These are phyloP conservation scores for Phanerochaete carnosa DNA, from an alignment of 768 basidiomycete genomes.

Conservation along the genomic window DNA sequence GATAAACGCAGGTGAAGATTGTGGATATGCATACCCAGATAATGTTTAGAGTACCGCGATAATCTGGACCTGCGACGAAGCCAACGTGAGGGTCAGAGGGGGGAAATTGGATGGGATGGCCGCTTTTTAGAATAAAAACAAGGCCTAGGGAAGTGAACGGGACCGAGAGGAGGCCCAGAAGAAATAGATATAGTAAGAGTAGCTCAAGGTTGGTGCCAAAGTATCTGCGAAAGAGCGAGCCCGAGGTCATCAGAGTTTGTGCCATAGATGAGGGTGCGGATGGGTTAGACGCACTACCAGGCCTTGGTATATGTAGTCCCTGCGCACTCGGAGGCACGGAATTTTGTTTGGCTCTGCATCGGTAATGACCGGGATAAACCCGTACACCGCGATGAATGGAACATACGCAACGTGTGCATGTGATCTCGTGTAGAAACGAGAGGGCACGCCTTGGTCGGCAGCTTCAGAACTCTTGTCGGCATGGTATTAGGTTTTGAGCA, in stretches of 20 bases:
- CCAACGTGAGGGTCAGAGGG: not conserved
- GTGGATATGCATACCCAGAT: not conserved
- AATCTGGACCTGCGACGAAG: not conserved
- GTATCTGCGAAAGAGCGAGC: not conserved
- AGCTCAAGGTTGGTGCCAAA: not conserved
- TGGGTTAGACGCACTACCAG: too few species aligned
- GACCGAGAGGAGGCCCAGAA: not conserved
- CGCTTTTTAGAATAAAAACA: not conserved
- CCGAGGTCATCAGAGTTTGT: not conserved
- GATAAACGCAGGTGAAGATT: conserved; percentile 4
- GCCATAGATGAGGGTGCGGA: not conserved
- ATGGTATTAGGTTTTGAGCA: too few species aligned
- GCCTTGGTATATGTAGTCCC: too few species aligned
- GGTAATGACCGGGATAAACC: too few species aligned
- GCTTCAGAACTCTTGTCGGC: too few species aligned
- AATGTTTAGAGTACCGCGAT: not conserved
- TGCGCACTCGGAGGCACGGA: too few species aligned
- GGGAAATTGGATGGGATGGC: not conserved
- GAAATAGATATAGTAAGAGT: not conserved
- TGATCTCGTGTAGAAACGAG: too few species aligned
- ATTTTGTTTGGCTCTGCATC: too few species aligned
- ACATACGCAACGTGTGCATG: too few species aligned
- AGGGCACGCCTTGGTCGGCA: too few species aligned
- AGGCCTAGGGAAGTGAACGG: not conserved
- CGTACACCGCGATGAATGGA: too few species aligned